Conservation (phyloP, 2,329 filamentous ascomycete genomes). For the Trichoderma koningii region DNA sequence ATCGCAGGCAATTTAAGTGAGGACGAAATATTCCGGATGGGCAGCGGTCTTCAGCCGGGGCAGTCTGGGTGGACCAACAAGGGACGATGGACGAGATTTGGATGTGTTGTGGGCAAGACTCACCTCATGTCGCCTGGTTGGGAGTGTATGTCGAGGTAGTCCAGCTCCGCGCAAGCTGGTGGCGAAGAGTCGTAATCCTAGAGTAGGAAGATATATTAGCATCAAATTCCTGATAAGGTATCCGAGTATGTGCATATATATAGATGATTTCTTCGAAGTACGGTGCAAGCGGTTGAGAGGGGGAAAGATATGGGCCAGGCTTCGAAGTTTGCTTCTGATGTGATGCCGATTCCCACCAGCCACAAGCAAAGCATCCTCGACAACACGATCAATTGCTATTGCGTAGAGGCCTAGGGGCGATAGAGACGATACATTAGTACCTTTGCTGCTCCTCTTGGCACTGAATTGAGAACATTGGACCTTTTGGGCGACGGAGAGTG, state of each 20-base stretch:
- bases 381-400: background rate
- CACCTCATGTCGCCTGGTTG: conserved; percentile 58
- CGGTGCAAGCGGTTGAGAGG: background rate
- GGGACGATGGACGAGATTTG: conserved; percentile 19
- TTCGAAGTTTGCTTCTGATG: conserved; percentile 5
- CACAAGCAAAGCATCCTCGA: background rate
- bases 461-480: conserved; percentile 24
- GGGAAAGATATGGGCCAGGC: background rate
- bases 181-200: conserved; percentile 60
- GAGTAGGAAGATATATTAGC: conserved; percentile 38
- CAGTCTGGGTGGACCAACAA: conserved; percentile 11
- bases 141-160: conserved; percentile 56
- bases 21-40: conserved; percentile 12
- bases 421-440: conserved; percentile 2
- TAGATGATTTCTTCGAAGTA: background rate
- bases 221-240: conserved; percentile 22
- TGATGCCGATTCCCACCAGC: background rate
- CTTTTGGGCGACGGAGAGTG: no score
- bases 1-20: conserved; percentile 5
- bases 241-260: conserved; percentile 17
- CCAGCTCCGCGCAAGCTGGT: conserved; percentile 49
- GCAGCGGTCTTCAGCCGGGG: background rate
- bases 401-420: conserved; percentile 8
- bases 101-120: conserved; percentile 36
- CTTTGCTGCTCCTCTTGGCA: background rate